phyloP scores from a whole-genome alignment of 192 early-diverging fungal species.

The Bifiguratus adelaidae region DNA sequence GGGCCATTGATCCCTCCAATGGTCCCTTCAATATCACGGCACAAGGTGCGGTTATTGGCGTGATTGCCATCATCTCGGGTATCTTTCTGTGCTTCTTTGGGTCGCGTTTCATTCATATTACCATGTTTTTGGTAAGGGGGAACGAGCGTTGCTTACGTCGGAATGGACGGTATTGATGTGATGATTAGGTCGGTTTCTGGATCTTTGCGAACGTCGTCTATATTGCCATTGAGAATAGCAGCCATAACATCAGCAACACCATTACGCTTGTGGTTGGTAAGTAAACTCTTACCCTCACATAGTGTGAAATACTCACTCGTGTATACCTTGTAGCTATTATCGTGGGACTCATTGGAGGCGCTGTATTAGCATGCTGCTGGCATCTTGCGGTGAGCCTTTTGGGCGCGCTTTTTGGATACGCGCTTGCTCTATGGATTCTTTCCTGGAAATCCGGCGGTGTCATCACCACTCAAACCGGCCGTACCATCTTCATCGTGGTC shows the following conservation, averaged over 20 bases:
- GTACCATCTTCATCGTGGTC: slow-evolving; percentile 59
- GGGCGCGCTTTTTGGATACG: slow-evolving; percentile 71
- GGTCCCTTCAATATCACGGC: background rate
- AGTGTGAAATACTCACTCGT: too few species aligned
- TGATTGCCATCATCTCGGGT: background rate
- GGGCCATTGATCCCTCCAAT: background rate
- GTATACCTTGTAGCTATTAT: slow-evolving; percentile 48
- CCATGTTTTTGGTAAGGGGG: too few species aligned
- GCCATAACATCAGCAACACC: slow-evolving; percentile 24
- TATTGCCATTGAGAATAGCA: background rate
- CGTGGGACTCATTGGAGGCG: slow-evolving; percentile 56
- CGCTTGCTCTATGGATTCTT: slow-evolving; percentile 62
- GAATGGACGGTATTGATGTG: too few species aligned
- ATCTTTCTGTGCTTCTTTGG: slow-evolving; percentile 14
- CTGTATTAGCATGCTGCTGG: slow-evolving; percentile 52
- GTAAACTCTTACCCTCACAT: background rate
- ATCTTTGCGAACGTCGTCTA: background rate
- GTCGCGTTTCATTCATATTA: slow-evolving; percentile 21
- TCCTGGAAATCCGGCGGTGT: slow-evolving; percentile 46
- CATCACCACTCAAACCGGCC: slow-evolving; percentile 48
- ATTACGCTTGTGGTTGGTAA: slow-evolving; percentile 43
- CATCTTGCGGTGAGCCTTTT: slow-evolving; percentile 62
- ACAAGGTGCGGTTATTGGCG: background rate
- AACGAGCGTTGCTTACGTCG: too few species aligned
- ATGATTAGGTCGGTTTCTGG: background rate